Evolutionary conservation across 768 basidiomycete species (phyloP), one percentile per base, ranked within the genome.

Genomic region (Mycena sanguinolenta): DNA sequence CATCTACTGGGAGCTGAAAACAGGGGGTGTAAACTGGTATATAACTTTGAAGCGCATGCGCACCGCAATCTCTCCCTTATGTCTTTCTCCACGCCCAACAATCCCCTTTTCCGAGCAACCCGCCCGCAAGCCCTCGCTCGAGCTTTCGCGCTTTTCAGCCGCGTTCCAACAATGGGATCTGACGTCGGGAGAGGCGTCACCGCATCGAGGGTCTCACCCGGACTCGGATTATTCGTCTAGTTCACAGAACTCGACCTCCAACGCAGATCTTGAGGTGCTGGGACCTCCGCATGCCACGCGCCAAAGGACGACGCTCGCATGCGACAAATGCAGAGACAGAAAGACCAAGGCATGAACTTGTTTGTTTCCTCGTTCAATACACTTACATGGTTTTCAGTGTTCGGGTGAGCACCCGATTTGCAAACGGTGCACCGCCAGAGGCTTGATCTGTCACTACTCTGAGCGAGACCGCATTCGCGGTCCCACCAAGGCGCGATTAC

Each of bases 331-430:
- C 74, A 80, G 89, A 21, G 84, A 85, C 66, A 82, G 88, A 28
- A 90, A 90, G 79, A 88, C 87, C 10, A 89, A 89, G 82, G 89
- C 87, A 67, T 44, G 81, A 32, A 10, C 39, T n/a, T n/a, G 21
- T 16, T 39, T 39, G 36, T 19, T 66, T 27, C 28, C 44, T 44
- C 30, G 13, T 25, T 8, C 5, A 8, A 3, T 14, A 36, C n/a
- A 55, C 32, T 32, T 30, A 17, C 57, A 39, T 36, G 60, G 27
- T 21, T 28, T 58, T 23, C 71, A 90, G 89, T 90, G 89, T 74
- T 88, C 87, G 17, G 89, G 89, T n/a, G 84, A 86, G 44, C 83
- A 82, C 55, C 89, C 89, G 10, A 81, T 84, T 4, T 90, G 89
- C 75, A 76, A 79, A 32, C 85, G 89, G 30, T 90, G 89, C 72